phyloP scores from a whole-genome alignment of 2,329 filamentous ascomycete genomes.

The Stagonosporopsis chrysanthemi region DNA sequence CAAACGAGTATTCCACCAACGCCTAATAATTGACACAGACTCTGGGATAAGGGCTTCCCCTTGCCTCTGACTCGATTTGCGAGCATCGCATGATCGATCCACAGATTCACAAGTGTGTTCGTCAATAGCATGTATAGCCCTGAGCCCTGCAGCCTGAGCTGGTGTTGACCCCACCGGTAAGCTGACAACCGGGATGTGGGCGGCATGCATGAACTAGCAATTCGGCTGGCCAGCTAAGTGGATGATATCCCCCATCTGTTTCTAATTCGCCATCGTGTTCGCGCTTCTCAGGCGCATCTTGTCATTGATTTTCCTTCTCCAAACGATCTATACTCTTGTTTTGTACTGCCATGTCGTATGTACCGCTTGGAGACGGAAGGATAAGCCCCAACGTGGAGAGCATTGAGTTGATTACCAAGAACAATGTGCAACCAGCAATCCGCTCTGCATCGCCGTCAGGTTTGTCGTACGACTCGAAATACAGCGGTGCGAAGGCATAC shows the following conservation, averaged over 20 bases:
- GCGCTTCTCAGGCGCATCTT: background rate
- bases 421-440: background rate
- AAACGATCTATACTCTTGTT: background rate
- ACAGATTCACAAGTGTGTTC: no score
- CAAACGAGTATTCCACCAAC: background rate
- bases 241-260: no score
- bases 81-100: no score
- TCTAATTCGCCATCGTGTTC: background rate
- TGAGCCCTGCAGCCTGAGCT: background rate
- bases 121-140: no score
- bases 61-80: background rate
- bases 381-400: background rate
- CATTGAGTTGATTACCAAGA: conserved; percentile 6
- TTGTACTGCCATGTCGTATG: conserved; percentile 7
- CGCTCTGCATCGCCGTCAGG: conserved; percentile 12
- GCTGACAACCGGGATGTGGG: background rate
- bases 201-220: background rate
- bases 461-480: conserved; percentile 7
- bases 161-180: background rate
- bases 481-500: conserved; percentile 10
- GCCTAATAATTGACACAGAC: background rate
- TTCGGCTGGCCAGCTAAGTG: background rate
- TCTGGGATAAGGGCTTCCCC: background rate
- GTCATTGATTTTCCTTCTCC: background rate
- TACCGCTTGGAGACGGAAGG: background rate